These are phyloP conservation scores for Cystoisospora suis DNA, from an alignment of 169 alveolate species.

Conservation along the genomic window DNA sequence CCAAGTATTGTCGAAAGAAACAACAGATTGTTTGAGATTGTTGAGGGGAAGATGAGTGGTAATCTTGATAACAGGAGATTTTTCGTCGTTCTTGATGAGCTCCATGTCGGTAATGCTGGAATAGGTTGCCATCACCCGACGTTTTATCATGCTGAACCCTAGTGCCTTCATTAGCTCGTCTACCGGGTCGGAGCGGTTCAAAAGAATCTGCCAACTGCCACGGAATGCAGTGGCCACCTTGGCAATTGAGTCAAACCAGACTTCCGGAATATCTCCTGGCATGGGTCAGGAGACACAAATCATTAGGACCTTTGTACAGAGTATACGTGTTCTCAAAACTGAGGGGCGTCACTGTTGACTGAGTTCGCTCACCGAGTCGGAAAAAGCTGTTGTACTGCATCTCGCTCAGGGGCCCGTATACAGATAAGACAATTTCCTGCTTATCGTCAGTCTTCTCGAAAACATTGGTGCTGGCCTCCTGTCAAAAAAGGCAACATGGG, in stretches of 20 bases:
- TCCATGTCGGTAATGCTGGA: slow-evolving; percentile 52
- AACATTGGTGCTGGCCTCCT: too few relatives aligned
- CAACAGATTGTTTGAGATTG: slow-evolving; percentile 38
- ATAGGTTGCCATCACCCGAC: slow-evolving; percentile 49
- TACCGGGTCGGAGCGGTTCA: slow-evolving; percentile 41
- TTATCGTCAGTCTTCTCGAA: not conserved
- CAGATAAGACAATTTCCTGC: not conserved
- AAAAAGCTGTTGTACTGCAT: not conserved
- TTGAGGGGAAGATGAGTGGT: slow-evolving; percentile 57
- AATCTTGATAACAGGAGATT: slow-evolving; percentile 24
- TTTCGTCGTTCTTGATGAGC: not conserved
- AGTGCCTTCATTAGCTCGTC: slow-evolving; percentile 51
- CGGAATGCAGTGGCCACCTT: slow-evolving; percentile 29
- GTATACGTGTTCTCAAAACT: too few relatives aligned
- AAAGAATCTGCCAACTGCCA: slow-evolving; percentile 60
- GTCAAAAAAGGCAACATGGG: too few relatives aligned
- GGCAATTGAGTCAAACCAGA: not conserved
- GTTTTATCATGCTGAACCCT: slow-evolving; percentile 44
- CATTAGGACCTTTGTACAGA: too few relatives aligned
- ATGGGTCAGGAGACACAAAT: not conserved
- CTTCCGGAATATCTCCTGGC: slow-evolving; percentile 18
- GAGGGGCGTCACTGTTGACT: too few relatives aligned
- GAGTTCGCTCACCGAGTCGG: not conserved
- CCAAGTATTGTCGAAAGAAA: slow-evolving; percentile 51
- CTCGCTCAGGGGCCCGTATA: not conserved